Percentiles rank a stretch among this genome's conserved stretches.
Conservation (phyloP, 108 stramenopile genomes). For the Mayamaea pseudoterrestris region DNA sequence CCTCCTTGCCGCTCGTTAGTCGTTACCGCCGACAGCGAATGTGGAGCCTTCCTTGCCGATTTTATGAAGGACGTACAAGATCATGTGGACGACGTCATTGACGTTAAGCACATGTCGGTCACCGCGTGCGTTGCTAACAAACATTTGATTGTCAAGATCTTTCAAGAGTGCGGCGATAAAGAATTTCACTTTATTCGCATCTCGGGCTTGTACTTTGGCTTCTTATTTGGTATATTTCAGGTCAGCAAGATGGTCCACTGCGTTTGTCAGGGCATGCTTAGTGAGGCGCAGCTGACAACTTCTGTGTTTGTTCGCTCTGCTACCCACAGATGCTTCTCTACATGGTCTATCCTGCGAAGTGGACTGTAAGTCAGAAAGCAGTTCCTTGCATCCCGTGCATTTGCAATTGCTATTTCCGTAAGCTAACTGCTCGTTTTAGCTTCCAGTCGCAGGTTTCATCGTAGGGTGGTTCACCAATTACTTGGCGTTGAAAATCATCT, state of each 20-base stretch:
- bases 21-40: slow-evolving; percentile 56
- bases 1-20: too few relatives aligned
- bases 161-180: slow-evolving; percentile 86
- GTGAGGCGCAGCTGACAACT: too few relatives aligned
- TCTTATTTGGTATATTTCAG: slow-evolving; percentile 86
- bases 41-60: slow-evolving; percentile 41
- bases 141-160: slow-evolving; percentile 78
- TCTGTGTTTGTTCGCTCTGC: too few relatives aligned
- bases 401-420: slow-evolving; percentile 17
- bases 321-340: not conserved
- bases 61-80: slow-evolving; percentile 77
- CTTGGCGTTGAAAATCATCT: slow-evolving; percentile 89
- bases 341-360: slow-evolving; percentile 3
- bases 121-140: slow-evolving; percentile 73
- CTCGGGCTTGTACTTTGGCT: slow-evolving; percentile 89
- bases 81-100: slow-evolving; percentile 75
- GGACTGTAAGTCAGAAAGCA: slow-evolving; percentile 42
- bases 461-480: slow-evolving; percentile 91
- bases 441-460: slow-evolving; percentile 59
- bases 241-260: slow-evolving; percentile 18
- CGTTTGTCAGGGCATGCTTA: too few relatives aligned
- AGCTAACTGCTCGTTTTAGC: too few relatives aligned
- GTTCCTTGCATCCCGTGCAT: slow-evolving; percentile 23
- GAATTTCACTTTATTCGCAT: slow-evolving; percentile 85
- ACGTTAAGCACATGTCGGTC: slow-evolving; percentile 85